Conservation (phyloP, 345 rosid species). For the Citrus sp. region DNA sequence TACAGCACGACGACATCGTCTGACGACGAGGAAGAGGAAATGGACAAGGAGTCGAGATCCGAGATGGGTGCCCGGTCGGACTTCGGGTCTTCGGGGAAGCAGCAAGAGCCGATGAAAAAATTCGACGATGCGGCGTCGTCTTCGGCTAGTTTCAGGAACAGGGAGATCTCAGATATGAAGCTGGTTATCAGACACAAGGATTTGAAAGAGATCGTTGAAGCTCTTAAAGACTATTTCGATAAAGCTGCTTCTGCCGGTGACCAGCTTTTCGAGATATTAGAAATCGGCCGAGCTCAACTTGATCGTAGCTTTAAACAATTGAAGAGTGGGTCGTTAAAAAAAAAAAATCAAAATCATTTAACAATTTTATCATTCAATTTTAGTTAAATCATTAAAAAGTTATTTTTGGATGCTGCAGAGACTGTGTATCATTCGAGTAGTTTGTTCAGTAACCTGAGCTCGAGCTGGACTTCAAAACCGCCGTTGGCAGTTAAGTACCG, state of each 20-base stretch:
- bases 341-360: not conserved
- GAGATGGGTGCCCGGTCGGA: conserved; percentile 64
- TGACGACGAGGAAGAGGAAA: conserved; percentile 39
- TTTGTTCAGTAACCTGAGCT: conserved; percentile 81
- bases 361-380: too few species aligned
- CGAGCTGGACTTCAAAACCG: conserved; percentile 94
- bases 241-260: conserved; percentile 81
- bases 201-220: conserved; percentile 85
- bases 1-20: conserved; percentile 64
- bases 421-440: conserved; percentile 96
- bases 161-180: conserved; percentile 59
- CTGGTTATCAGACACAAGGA: conserved; percentile 92
- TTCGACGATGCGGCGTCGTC: conserved; percentile 46
- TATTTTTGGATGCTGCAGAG: conserved; percentile 34
- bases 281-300: conserved; percentile 84
- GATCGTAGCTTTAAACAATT: conserved; percentile 88
- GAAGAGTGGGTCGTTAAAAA: conserved; percentile 52
- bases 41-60: conserved; percentile 57
- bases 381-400: not conserved
- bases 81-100: conserved; percentile 48
- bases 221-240: conserved; percentile 77
- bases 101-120: conserved; percentile 24
- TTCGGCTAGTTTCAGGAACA: conserved; percentile 48
- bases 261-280: conserved; percentile 79
- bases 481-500: conserved; percentile 88